Base-by-base conservation (phyloP, 2,329 filamentous ascomycete genomes). In the Pseudopithomyces maydicus region DNA sequence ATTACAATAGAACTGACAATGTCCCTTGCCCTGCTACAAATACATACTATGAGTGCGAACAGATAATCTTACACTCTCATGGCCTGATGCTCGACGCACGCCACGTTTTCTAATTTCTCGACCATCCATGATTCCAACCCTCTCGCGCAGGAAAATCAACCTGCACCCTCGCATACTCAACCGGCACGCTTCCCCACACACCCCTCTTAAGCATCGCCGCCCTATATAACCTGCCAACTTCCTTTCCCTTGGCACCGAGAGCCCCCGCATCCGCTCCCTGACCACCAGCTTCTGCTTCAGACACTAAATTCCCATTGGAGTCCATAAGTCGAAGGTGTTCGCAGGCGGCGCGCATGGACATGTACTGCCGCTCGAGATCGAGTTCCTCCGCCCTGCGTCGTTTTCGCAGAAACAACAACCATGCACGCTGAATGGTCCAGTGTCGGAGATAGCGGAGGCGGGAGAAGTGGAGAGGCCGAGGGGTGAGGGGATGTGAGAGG, bases 351-450 rank as follows among this genome's bases (percentile, higher is more conserved):
- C 85, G 84, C 90, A 99, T 98, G 71, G 86, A 86, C 72, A 91
- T 88, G 79, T 93, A 92, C 81, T 87, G 86, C 41, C 90, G 83
- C 79, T 92, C 86, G 45, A 97, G 84, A 74, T 93, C 91, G 53
- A 83, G 79, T 73, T 90, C 84, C 50, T 87, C 83, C 35, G 81
- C 79, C 62, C 84, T 81, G 47, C 88, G 87, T 68, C 88, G 84
- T 73, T 90, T 85, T 66, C 88, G 84, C 68, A 88, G 87, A 79
- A 89, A 90, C 29, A 98, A 83, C 69, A 91, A 84, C 92, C 93
- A 98, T 20, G 94, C 94, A 68, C 95, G 92, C 82, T 98, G 93
- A 77, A 99, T 98, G 50, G 95, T 98, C 95, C 95, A 99, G 83
- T 99, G 95, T 45, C 95, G 91, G 63, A 99, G 87, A 77, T 88